Evolutionary conservation across 192 early-diverging fungal species (phyloP).

Genomic region (Coemansia sp.): DNA sequence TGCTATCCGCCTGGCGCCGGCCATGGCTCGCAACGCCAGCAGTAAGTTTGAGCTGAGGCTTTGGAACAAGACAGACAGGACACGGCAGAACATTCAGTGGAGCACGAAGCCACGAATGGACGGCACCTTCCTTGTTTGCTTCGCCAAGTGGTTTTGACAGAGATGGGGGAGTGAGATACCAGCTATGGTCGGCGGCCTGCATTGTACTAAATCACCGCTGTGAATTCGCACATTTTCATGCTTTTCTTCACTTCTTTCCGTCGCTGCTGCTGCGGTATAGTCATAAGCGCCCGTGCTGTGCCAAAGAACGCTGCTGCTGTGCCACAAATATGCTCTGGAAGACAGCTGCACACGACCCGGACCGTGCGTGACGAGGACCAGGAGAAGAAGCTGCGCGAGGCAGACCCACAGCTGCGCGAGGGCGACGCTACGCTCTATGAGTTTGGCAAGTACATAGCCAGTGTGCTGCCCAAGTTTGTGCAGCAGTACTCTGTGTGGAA

Average conservation of each 20-base stretch:
- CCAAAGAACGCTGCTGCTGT: too few species aligned
- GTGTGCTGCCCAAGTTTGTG: conserved; percentile 88
- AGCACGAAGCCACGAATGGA: too few species aligned
- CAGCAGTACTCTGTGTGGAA: conserved; percentile 98
- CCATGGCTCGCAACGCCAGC: conserved; percentile 15
- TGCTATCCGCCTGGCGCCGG: conserved; percentile 11
- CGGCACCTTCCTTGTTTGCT: too few species aligned
- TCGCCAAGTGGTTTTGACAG: neutral
- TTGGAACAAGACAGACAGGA: neutral
- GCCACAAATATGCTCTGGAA: too few species aligned
- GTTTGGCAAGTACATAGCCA: conserved; percentile 84
- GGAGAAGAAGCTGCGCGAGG: conserved; percentile 28
- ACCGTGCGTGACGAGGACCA: conserved; percentile 25
- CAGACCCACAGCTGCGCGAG: conserved; percentile 37
- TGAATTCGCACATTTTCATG: neutral
- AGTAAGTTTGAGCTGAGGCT: conserved; percentile 16
- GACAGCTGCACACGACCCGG: conserved; percentile 32
- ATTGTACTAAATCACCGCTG: neutral
- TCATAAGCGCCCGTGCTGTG: too few species aligned
- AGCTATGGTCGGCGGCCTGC: too few species aligned
- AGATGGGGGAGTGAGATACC: too few species aligned
- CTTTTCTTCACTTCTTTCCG: neutral
- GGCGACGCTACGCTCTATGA: conserved; percentile 59
- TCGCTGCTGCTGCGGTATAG: conserved; percentile 6
- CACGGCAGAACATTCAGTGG: neutral